phyloP scores from a whole-genome alignment of 805 yeast species.

The Monosporozyma siamensis region DNA sequence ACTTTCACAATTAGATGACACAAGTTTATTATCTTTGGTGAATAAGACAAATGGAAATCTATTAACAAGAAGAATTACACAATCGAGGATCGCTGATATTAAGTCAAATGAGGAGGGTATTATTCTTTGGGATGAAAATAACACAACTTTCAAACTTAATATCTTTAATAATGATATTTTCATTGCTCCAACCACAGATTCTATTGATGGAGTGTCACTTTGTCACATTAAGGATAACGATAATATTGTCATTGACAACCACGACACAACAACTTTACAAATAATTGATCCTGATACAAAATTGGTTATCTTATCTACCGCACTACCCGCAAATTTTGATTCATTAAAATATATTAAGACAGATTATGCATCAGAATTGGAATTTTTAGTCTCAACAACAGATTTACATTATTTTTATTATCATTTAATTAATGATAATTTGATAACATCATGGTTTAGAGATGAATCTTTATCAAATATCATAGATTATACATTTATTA shows the following conservation, averaged over 20 bases:
- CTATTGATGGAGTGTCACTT: background rate
- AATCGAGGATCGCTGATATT: background rate
- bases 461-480: conserved; percentile 37
- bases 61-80: conserved; percentile 27
- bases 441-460: conserved; percentile 31
- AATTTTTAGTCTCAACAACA: conserved; percentile 10
- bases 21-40: conserved; percentile 29
- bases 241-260: conserved; percentile 6
- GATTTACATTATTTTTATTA: conserved; percentile 13
- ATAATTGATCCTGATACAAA: conserved; percentile 15
- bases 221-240: conserved; percentile 1
- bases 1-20: conserved; percentile 18
- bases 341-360: conserved; percentile 14
- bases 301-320: conserved; percentile 10
- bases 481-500: conserved; percentile 26
- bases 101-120: conserved; percentile 7
- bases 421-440: conserved; percentile 17
- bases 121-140: conserved; percentile 6
- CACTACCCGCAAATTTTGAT: conserved; percentile 12
- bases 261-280: conserved; percentile 6
- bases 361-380: conserved; percentile 7
- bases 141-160: background rate
- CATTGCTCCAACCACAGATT: background rate
- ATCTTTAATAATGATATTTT: background rate
- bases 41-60: conserved; percentile 28